phyloP scores from a whole-genome alignment of 2,329 filamentous ascomycete species.

The Fusarium pseudograminearum region DNA sequence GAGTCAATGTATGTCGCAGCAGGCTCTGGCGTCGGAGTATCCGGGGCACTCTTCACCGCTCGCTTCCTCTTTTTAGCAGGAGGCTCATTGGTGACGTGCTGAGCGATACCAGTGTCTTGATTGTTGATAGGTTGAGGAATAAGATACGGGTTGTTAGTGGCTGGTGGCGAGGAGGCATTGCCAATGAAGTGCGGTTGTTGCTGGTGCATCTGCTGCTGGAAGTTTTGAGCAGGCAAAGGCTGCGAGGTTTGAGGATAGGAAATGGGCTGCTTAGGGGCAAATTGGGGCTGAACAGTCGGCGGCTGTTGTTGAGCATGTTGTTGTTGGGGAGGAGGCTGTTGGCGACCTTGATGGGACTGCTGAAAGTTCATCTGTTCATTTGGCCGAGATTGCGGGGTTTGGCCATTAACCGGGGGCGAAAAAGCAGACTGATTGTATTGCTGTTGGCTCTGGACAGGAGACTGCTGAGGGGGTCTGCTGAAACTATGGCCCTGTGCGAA shows the following conservation, averaged over 20 bases:
- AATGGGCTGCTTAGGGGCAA: constrained; percentile 39
- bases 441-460: constrained; percentile 49
- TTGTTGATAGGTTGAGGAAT: constrained; percentile 42
- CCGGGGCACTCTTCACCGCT: constrained; percentile 45
- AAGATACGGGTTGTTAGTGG: constrained; percentile 39
- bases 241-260: constrained; percentile 37
- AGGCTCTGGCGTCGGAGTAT: constrained; percentile 48
- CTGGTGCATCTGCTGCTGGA: constrained; percentile 45
- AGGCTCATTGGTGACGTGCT: constrained; percentile 45
- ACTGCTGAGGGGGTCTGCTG: constrained; percentile 47
- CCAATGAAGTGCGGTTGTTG: constrained; percentile 35
- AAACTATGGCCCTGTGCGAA: constrained; percentile 47
- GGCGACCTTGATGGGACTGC: constrained; percentile 39
- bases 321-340: constrained; percentile 41
- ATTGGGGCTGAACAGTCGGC: constrained; percentile 41
- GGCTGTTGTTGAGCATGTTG: constrained; percentile 37
- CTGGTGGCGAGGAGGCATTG: constrained; percentile 39
- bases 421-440: constrained; percentile 45
- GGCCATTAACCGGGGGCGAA: constrained; percentile 45
- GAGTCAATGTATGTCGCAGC: constrained; percentile 45
- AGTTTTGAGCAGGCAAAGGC: constrained; percentile 28
- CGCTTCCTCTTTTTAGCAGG: constrained; percentile 57
- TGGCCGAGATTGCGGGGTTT: constrained; percentile 44
- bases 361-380: constrained; percentile 44
- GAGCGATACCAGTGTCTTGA: constrained; percentile 37